A percentile compares a stretch with the other conserved stretches of the same genome.
phyloP scores from a whole-genome alignment of 306 rosid genomes.

The Medicago lupulina region DNA sequence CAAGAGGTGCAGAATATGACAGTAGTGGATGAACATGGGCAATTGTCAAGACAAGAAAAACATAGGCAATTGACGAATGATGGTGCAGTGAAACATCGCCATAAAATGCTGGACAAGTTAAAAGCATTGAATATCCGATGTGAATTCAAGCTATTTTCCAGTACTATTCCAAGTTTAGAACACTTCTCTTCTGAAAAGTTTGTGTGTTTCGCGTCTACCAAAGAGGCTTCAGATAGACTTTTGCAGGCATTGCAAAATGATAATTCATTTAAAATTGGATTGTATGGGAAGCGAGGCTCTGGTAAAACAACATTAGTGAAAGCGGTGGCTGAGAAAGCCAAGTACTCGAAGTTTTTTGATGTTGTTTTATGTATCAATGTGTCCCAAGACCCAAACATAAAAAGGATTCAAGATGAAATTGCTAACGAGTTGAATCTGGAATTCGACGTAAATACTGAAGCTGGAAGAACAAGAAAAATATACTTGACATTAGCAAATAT shows the following conservation, averaged over 20 bases:
- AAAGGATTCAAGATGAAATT: slow-evolving; percentile 31
- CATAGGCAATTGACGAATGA: too few species aligned
- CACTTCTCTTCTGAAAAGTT: background rate
- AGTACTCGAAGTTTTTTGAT: background rate
- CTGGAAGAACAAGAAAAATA: slow-evolving; percentile 18
- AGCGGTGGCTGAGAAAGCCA: slow-evolving; percentile 20
- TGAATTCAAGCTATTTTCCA: background rate
- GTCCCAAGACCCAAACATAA: slow-evolving; percentile 14
- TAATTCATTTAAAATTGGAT: background rate
- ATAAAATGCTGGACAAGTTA: background rate
- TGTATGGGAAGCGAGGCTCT: slow-evolving; percentile 33
- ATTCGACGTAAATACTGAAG: background rate
- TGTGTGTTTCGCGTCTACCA: slow-evolving; percentile 1
- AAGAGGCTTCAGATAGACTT: background rate
- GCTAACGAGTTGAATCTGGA: slow-evolving; percentile 15
- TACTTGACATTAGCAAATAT: background rate
- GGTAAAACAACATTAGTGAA: slow-evolving; percentile 38
- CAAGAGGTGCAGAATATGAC: background rate
- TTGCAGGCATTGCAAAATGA: slow-evolving; percentile 28
- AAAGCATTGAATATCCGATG: background rate
- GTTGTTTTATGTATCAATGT: slow-evolving; percentile 5
- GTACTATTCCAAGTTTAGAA: slow-evolving; percentile 18
- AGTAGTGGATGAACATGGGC: too few species aligned
- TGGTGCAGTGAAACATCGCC: too few species aligned
- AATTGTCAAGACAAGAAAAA: too few species aligned